These are phyloP conservation scores for Neurospora intermedia DNA, from an alignment of 495 filamentous ascomycete genomes.

Conservation along the genomic window DNA sequence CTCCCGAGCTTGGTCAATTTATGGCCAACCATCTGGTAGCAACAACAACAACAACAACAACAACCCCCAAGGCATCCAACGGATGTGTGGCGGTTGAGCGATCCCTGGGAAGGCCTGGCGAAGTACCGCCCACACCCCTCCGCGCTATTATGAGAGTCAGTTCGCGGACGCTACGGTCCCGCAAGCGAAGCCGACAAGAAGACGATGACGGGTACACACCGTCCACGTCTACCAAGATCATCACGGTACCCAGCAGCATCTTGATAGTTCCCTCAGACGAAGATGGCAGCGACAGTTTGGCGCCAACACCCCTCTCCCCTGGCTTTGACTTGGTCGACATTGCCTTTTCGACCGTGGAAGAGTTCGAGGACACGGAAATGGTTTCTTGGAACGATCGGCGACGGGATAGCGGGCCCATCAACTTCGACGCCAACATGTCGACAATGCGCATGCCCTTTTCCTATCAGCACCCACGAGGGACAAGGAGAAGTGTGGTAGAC, in stretches of 20 bases:
- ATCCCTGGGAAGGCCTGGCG: background rate
- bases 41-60: background rate
- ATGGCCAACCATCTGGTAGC: background rate
- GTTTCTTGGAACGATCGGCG: background rate
- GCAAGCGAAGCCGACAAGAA: background rate
- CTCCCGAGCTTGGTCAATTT: background rate
- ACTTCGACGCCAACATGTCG: conserved; percentile 2
- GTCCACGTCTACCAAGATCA: background rate
- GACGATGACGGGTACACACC: background rate
- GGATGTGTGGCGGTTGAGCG: conserved; percentile 13
- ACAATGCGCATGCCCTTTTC: conserved; percentile 12
- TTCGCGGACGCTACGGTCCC: background rate
- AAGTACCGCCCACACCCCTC: background rate
- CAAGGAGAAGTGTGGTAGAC: background rate
- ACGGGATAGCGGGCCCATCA: background rate
- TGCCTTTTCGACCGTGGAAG: background rate
- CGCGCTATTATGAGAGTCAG: background rate
- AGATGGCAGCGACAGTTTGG: background rate
- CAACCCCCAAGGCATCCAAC: background rate
- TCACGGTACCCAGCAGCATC: background rate
- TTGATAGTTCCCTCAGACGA: background rate
- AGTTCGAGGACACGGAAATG: background rate
- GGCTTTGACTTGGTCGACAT: background rate
- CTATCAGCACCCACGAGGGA: background rate
- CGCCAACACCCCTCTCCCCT: background rate